phyloP scores from a whole-genome alignment of 345 rosid genomes.

The Heritiera fomes region DNA sequence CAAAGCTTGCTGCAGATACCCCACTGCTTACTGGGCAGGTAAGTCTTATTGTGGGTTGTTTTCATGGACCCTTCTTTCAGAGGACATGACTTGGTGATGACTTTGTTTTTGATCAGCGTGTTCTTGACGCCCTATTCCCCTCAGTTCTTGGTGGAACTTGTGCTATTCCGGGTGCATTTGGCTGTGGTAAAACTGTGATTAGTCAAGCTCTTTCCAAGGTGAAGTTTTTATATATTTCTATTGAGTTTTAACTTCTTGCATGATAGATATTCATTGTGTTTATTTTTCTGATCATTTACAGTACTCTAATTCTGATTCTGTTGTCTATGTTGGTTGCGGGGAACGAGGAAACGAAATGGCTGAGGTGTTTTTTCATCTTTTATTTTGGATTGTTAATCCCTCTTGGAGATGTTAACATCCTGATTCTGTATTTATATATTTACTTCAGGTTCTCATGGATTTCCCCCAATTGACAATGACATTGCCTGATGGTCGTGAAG shows the following conservation, averaged over 20 bases:
- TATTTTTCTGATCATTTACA: conserved; percentile 38
- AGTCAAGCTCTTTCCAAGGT: conserved; percentile 99
- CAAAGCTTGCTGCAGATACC: conserved; percentile 99
- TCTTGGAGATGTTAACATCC: conserved; percentile 10
- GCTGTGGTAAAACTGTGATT: conserved; percentile 99
- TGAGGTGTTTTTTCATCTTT: conserved; percentile 54
- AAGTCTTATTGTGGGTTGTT: conserved; percentile 15
- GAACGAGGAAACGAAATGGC: conserved; percentile 99
- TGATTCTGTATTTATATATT: conserved; percentile 8
- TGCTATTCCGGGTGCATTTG: conserved; percentile 99
- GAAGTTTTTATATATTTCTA: conserved; percentile 19
- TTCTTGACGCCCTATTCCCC: conserved; percentile 99
- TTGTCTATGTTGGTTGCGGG: conserved; percentile 98
- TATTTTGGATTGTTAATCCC: background rate
- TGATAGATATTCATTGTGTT: conserved; percentile 21
- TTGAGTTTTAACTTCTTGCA: background rate
- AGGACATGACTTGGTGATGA: conserved; percentile 26
- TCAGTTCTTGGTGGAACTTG: conserved; percentile 99
- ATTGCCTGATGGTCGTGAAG: conserved; percentile 99
- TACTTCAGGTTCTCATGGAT: conserved; percentile 93
- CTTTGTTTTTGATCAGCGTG: conserved; percentile 63
- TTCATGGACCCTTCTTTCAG: background rate
- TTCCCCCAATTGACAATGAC: conserved; percentile 99
- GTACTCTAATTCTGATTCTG: conserved; percentile 99
- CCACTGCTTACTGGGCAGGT: conserved; percentile 98